These are phyloP conservation scores for Microdochium nivale DNA, from an alignment of 2,329 filamentous ascomycete genomes.

Conservation along the genomic window DNA sequence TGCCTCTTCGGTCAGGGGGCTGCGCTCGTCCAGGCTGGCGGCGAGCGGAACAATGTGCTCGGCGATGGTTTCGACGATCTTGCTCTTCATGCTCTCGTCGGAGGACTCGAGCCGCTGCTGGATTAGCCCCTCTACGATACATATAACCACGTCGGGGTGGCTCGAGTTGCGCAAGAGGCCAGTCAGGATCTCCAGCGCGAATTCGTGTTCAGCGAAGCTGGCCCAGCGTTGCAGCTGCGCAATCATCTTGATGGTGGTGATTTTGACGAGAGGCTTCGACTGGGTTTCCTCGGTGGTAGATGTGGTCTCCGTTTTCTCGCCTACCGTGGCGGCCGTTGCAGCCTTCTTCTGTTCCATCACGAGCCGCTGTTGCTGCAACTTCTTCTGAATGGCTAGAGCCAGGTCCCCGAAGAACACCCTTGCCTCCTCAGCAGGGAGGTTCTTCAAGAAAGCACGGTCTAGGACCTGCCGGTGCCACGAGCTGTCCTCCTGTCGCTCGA, in stretches of 20 bases:
- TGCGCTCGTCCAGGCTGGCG: slow-evolving; percentile 20
- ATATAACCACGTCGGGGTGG: slow-evolving; percentile 22
- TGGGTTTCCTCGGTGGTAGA: no score
- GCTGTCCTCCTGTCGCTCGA: slow-evolving; percentile 18
- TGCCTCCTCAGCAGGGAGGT: slow-evolving; percentile 15
- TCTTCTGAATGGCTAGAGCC: slow-evolving; percentile 16
- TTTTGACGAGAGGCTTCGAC: slow-evolving; percentile 16
- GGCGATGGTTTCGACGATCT: slow-evolving; percentile 17
- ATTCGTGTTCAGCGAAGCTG: slow-evolving; percentile 13
- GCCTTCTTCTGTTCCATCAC: slow-evolving; percentile 5
- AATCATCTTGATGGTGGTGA: slow-evolving; percentile 28
- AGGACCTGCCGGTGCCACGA: slow-evolving; percentile 23
- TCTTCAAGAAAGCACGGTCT: slow-evolving; percentile 14
- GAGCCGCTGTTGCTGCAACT: slow-evolving; percentile 12
- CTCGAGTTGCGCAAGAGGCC: slow-evolving; percentile 17
- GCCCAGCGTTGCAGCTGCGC: slow-evolving; percentile 20
- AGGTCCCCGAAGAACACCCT: slow-evolving; percentile 17
- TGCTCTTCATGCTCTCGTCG: slow-evolving; percentile 7
- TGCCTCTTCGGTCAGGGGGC: slow-evolving; percentile 13
- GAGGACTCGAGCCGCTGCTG: slow-evolving; percentile 8
- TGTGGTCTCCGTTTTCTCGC: neutral
- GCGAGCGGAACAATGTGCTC: slow-evolving; percentile 16
- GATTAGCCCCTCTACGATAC: slow-evolving; percentile 19
- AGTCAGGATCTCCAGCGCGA: slow-evolving; percentile 17
- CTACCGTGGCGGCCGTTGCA: neutral